Conservation (phyloP, 2,329 filamentous ascomycete species). For the Pestalotiopsis fici region DNA sequence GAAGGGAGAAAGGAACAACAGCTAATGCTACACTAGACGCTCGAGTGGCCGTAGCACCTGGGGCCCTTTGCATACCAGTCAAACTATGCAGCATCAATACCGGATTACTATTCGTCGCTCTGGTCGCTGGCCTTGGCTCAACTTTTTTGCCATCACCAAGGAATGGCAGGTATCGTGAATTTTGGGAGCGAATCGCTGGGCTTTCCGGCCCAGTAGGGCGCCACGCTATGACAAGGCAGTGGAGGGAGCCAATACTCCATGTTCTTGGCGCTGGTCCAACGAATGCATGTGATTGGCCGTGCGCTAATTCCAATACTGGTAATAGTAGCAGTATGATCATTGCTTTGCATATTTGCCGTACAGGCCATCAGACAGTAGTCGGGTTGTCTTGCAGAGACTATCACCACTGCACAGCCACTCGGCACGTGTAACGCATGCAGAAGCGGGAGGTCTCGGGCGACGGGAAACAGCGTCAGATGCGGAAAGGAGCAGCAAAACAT, state of each 20-base stretch:
- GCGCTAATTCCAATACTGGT: not conserved
- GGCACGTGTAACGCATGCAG: constrained; percentile 3
- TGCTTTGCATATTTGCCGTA: not conserved
- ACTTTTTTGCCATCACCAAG: not conserved
- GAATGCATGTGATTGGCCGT: not conserved
- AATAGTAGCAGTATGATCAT: not conserved
- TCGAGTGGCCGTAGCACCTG: too few relatives aligned
- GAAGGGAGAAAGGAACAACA: too few relatives aligned
- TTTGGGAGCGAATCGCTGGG: not conserved
- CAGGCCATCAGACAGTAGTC: not conserved
- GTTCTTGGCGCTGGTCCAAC: not conserved
- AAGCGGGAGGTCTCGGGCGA: not conserved
- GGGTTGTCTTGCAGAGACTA: not conserved
- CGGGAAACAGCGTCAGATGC: not conserved
- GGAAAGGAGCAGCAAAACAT: not conserved
- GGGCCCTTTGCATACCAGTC: too few relatives aligned
- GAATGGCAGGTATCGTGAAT: not conserved
- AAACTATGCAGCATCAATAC: too few relatives aligned
- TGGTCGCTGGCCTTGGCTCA: not conserved
- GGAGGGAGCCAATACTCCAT: not conserved
- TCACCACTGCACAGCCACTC: not conserved
- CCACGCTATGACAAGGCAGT: not conserved
- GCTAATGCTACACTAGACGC: too few relatives aligned
- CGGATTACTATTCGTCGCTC: not conserved
- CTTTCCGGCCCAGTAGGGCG: not conserved